Conservation (phyloP, 2,329 filamentous ascomycete species). For the Xylariaceae sp. region DNA sequence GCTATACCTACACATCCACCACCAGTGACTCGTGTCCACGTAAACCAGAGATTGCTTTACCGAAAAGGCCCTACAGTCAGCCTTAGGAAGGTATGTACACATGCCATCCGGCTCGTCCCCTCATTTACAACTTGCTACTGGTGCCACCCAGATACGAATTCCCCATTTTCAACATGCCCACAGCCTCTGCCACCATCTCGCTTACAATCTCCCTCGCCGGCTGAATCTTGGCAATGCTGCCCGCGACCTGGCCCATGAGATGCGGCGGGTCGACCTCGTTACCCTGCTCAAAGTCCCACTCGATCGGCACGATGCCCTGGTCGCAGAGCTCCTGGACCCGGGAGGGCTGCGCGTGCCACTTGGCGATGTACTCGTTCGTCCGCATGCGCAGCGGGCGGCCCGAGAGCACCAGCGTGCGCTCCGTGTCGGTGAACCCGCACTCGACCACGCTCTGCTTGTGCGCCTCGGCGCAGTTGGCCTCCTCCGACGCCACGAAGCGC, state of each 20-base stretch:
- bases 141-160: constrained; percentile 48
- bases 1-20: no score
- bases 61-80: no score
- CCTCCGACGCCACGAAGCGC: constrained; percentile 77
- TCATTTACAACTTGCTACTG: constrained; percentile 39
- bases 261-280: constrained; percentile 82
- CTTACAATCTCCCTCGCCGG: constrained; percentile 81
- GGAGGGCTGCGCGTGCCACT: constrained; percentile 73
- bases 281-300: constrained; percentile 76
- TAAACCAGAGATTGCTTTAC: no score
- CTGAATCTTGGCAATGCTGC: constrained; percentile 69
- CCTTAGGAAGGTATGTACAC: no score
- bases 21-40: no score
- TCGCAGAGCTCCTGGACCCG: constrained; percentile 73
- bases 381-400: constrained; percentile 77
- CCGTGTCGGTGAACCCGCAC: constrained; percentile 75
- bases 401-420: constrained; percentile 75
- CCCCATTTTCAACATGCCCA: constrained; percentile 60
- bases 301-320: constrained; percentile 73
- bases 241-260: constrained; percentile 91
- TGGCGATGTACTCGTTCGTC: constrained; percentile 77
- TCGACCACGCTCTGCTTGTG: constrained; percentile 81
- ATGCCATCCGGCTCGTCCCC: no score
- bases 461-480: constrained; percentile 74
- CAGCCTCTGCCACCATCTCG: constrained; percentile 81